phyloP scores from a whole-genome alignment of 495 filamentous ascomycete genomes.

The Trypethelium eluteriae region DNA sequence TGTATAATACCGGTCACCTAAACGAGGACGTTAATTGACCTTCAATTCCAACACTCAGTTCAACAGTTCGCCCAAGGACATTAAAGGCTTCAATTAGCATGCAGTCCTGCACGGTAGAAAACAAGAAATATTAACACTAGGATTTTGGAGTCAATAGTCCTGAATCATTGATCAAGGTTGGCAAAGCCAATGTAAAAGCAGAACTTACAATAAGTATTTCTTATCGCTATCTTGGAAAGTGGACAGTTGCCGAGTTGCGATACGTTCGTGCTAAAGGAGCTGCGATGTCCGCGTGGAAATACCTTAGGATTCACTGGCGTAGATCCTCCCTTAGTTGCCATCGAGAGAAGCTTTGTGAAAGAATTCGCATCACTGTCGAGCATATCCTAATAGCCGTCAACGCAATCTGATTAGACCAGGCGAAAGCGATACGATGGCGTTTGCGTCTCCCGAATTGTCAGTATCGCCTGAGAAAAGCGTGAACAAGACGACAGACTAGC shows the following conservation, averaged over 20 bases:
- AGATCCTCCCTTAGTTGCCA: no score
- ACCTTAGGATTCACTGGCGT: no score
- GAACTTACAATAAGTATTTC: neutral
- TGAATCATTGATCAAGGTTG: neutral
- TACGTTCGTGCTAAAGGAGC: neutral
- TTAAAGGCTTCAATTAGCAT: neutral
- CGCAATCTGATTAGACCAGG: no score
- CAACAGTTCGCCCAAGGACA: neutral
- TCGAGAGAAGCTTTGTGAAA: no score
- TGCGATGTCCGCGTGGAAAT: no score
- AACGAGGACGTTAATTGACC: constrained; percentile 2
- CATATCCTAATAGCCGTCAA: no score
- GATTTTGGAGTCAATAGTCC: neutral
- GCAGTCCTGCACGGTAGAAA: neutral
- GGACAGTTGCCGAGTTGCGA: neutral
- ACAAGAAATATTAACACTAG: neutral
- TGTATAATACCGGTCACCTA: constrained; percentile 3
- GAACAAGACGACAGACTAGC: no score
- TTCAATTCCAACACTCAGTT: neutral
- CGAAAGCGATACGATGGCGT: no score
- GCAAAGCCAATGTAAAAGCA: neutral
- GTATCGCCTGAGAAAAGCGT: no score
- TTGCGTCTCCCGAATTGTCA: no score
- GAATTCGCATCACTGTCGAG: no score
- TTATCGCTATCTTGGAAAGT: neutral